Base-by-base conservation (phyloP, 2,329 filamentous ascomycete species). In the Colletotrichum destructivum region DNA sequence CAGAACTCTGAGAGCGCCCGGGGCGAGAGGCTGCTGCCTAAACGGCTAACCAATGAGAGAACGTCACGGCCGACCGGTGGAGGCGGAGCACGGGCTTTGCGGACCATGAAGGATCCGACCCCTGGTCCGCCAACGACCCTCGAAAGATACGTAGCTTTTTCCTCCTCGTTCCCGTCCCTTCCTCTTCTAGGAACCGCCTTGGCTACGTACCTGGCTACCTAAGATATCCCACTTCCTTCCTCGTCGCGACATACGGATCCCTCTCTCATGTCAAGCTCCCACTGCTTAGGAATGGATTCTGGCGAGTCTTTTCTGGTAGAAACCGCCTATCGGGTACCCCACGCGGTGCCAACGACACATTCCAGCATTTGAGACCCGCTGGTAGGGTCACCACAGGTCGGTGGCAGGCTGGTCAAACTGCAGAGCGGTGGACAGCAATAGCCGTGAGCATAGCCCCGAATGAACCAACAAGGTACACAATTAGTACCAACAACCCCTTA, bases 21-120 rank as follows among this genome's bases (percentile, higher is more conserved):
- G 75, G 67, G 74, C 64, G 56, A 62, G 35, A 75, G 75, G 76
- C 79, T 81, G 79, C 78, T 81, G 79, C 79, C 79, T 81, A 73
- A 78, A 59, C 57, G 31, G 44, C 54, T 21, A 62, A 62, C 65
- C 73, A 75, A 79, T 73, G 54, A 61, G 62, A 73, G 15, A 12
- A 49, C 77, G 77, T 76, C 49, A 63, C 59, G 52, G 62, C 61
- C 64, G 55, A 57, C 69, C 71, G 74, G 73, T 69, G 77, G 78
- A 77, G 79, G 76, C 79, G 77, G 75, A 76, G 57, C 54, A 60
- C 60, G 69, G 69, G 70, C 67, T 72, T 71, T 72, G 62, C 61
- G 67, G 49, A 62, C 61, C 40, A 51, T 4, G 49, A 62, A 72
- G 70, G 70, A 72, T 71, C 62, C 9, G 46, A 62, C 61, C 70